Evolutionary conservation across 306 rosid genomes (phyloP), one percentile per base, ranked within the genome.

Genomic region (Lathyrus tuberosus): DNA sequence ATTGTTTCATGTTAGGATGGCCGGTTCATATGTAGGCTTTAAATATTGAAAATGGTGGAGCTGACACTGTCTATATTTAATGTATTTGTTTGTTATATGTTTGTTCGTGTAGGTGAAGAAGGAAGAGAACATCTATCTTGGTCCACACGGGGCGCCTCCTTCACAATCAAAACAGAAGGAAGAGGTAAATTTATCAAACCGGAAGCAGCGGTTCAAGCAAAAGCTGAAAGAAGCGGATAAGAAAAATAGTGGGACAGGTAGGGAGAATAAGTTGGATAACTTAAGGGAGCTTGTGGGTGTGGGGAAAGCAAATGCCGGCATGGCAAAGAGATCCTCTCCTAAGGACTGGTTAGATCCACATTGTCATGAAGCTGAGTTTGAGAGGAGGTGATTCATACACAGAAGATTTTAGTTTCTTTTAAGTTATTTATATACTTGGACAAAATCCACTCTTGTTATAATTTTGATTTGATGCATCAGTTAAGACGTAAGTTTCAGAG

Each of bases 311-410:
- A 62, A 78, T 72, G 67, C 12, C 64, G 46, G 67, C 73, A 82
- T 80, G 87, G 52, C 74, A 47, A 89, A 81, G 79, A 87, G 81
- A 73, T 62, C 93, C 73, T 62, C 93, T 73, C 24, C 81, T 3
- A 87, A 87, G 82, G 99, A 87, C 24, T 95, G 99, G 99, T 85
- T 95, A 49, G 97, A 95, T 77, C 93, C 96, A 26, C 97, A 95
- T 84, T 95, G 97, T 80, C 95, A 84, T 44, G 97, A 91, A 87
- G 70, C 99, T 65, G 73, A 86, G 14, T 91, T 89, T 67, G 95
- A 95, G 79, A 95, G 85, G 79, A 71, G 91, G 86, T 71, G 30
- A 81, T 53, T 81, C 63, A 51, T n/a, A n/a, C 72, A 72, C 75
- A 79, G 74, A 28, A 75, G 68, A 53, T 56, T 47, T 46, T 16